Evolutionary conservation across 768 basidiomycete genomes (phyloP), one percentile per base, ranked within the genome.

Genomic region (Cystofilobasidium bisporidii): DNA sequence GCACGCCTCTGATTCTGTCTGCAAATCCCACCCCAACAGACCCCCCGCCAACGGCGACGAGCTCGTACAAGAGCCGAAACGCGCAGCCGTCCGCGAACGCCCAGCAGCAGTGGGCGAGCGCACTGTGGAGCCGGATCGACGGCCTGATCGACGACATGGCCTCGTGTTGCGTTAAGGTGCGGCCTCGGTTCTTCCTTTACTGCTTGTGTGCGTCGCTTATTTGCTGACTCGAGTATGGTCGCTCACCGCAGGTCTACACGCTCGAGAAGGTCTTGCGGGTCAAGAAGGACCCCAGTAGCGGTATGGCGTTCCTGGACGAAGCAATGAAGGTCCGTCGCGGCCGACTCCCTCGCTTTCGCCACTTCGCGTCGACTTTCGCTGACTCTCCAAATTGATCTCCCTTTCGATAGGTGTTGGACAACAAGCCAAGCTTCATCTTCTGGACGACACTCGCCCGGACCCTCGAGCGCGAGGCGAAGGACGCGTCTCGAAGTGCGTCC

Each of bases 251-350:
- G 91, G 90, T 98, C 9, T 94, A 98, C 76, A 88, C 87, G 0
- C 83, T 99, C 8, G 94, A 98, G 78, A 96, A 91, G 74, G 94
- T 98, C 2, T 80, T 98, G 41, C 85, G 83, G 73, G 77, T 94
- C 73, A 97, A 97, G 80, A 87, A 84, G 75, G 93, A 98, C 74
- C 80, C 86, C 0, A 79, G 82, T 40, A 86, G 88, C 0, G 87
- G 89, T 67, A 78, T 82, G 0, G 79, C 87, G 3, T 98, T 98
- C 77, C 78, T 98, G 32, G 93, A 96, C 62, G 92, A 93, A 75
- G 90, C 88, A 0, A 88, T 97, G 87, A 89, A 91, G 80, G 91
- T 90, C 22, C 58, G 79, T n/a, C 26, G 48, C 2, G 2, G 20
- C 11, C 14, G n/a, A n/a, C n/a, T n/a, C n/a, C n/a, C n/a, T n/a